Conservation (phyloP, 495 filamentous ascomycete genomes). For the Xylaria nigripes region DNA sequence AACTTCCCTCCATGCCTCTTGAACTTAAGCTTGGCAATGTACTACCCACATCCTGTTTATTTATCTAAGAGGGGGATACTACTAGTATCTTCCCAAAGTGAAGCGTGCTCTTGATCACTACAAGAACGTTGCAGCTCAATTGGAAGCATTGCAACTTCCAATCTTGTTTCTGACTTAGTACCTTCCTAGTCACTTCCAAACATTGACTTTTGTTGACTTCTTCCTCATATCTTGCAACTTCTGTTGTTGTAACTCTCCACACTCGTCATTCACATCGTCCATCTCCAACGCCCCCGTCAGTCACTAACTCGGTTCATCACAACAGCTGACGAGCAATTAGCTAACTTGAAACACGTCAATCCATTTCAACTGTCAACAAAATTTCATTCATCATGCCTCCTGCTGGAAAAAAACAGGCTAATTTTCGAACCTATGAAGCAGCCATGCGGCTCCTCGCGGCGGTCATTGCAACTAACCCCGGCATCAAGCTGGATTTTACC, state of each 20-base stretch:
- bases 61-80: too few species aligned
- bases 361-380: not conserved
- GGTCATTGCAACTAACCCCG: slow-evolving; percentile 38
- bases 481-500: slow-evolving; percentile 39
- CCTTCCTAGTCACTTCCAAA: not conserved
- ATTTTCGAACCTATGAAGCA: slow-evolving; percentile 43
- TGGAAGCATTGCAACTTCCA: too few species aligned
- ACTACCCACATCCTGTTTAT: not conserved
- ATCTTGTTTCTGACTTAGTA: not conserved
- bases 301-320: not conserved
- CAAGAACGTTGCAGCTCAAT: too few species aligned
- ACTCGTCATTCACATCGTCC: not conserved
- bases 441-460: slow-evolving; percentile 43
- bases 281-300: not conserved
- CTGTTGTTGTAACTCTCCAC: not conserved
- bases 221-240: not conserved
- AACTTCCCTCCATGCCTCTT: not conserved
- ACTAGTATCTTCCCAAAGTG: too few species aligned
- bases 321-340: not conserved
- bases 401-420: slow-evolving; percentile 20
- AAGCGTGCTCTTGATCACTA: too few species aligned
- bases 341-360: not conserved
- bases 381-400: not conserved
- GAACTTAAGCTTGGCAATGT: not conserved
- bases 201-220: not conserved